Conservation (phyloP, 2,329 filamentous ascomycete species). For the Aspergillus brunneoviolaceus region DNA sequence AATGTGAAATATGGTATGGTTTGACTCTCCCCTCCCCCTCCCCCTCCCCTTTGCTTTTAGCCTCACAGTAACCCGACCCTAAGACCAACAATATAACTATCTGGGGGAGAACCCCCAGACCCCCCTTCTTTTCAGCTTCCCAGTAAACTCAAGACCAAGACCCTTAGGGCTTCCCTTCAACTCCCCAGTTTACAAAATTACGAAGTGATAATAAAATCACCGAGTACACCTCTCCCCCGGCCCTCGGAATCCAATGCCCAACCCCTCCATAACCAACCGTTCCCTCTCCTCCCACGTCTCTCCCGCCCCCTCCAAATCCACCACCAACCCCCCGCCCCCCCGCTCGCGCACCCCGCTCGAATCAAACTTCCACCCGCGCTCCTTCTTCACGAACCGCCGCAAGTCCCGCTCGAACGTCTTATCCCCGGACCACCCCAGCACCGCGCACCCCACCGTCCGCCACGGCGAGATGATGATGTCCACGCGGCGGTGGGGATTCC, state of each 20-base stretch:
- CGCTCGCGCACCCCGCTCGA: slow-evolving; percentile 78
- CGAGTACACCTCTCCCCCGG: slow-evolving; percentile 65
- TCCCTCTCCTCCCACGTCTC: slow-evolving; percentile 69
- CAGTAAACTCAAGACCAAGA: too few relatives aligned
- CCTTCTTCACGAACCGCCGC: slow-evolving; percentile 72
- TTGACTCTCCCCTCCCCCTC: background rate
- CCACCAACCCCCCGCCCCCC: slow-evolving; percentile 62
- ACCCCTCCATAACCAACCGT: slow-evolving; percentile 72
- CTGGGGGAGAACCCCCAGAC: too few relatives aligned
- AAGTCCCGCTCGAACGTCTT: slow-evolving; percentile 90
- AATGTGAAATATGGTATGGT: slow-evolving; percentile 1
- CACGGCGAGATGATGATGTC: slow-evolving; percentile 91
- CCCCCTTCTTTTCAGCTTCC: too few relatives aligned
- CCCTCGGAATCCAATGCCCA: slow-evolving; percentile 65
- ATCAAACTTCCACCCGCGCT: slow-evolving; percentile 79
- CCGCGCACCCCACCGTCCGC: slow-evolving; percentile 82
- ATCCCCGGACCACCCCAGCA: slow-evolving; percentile 84
- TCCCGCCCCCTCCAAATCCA: slow-evolving; percentile 63
- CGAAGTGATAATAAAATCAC: too few relatives aligned
- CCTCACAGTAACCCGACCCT: background rate
- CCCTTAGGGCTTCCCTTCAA: too few relatives aligned
- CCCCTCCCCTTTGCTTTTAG: background rate
- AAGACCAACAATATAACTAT: too few relatives aligned
- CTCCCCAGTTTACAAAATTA: too few relatives aligned
- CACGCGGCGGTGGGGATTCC: slow-evolving; percentile 75